Conservation (phyloP, 2,329 filamentous ascomycete species). For the Didymosphaeria variabile region DNA sequence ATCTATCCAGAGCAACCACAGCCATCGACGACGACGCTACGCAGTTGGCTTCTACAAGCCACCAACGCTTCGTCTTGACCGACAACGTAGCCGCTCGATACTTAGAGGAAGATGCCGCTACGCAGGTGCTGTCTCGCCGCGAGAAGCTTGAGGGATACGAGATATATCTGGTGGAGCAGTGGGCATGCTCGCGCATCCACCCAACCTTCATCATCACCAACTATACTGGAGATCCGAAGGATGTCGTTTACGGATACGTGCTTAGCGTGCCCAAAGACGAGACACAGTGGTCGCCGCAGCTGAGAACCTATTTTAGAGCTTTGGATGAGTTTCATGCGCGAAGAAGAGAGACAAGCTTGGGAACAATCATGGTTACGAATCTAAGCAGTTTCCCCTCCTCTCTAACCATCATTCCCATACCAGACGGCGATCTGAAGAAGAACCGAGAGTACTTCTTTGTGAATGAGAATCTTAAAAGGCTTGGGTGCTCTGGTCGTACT, state of each 20-base stretch:
- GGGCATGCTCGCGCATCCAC: slow-evolving; percentile 90
- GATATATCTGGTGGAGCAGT: slow-evolving; percentile 94
- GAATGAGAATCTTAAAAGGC: slow-evolving; percentile 90
- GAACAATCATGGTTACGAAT: slow-evolving; percentile 93
- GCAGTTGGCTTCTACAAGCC: slow-evolving; percentile 43
- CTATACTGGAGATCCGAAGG: slow-evolving; percentile 85
- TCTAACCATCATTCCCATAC: slow-evolving; percentile 89
- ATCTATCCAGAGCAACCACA: slow-evolving; percentile 17
- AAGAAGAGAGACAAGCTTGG: slow-evolving; percentile 80
- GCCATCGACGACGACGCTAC: slow-evolving; percentile 19
- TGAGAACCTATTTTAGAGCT: slow-evolving; percentile 86
- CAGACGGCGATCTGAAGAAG: slow-evolving; percentile 82
- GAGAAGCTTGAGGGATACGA: slow-evolving; percentile 83
- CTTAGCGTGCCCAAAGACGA: slow-evolving; percentile 84
- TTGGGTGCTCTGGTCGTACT: slow-evolving; percentile 90
- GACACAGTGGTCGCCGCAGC: slow-evolving; percentile 76
- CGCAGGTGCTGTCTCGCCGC: slow-evolving; percentile 76
- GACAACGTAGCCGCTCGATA: slow-evolving; percentile 73
- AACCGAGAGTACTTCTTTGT: slow-evolving; percentile 88
- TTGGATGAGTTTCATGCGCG: slow-evolving; percentile 86
- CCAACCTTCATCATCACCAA: slow-evolving; percentile 93
- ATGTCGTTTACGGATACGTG: slow-evolving; percentile 81
- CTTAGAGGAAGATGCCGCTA: slow-evolving; percentile 83
- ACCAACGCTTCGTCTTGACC: slow-evolving; percentile 70
- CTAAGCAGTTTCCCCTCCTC: slow-evolving; percentile 90